phyloP scores from a whole-genome alignment of 768 basidiomycete genomes.

The Pleurotus citrinopileatus region DNA sequence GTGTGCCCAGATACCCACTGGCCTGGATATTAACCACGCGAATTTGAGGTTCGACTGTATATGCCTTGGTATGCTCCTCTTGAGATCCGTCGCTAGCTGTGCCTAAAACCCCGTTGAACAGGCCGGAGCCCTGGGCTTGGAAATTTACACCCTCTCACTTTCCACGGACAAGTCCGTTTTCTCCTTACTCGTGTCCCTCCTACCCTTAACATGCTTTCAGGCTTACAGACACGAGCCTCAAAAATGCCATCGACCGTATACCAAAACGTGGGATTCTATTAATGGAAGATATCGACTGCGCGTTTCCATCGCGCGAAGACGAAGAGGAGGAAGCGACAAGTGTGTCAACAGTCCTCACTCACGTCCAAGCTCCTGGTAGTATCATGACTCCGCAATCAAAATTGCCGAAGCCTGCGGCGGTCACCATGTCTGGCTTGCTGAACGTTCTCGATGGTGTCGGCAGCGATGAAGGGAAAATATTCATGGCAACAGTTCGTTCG shows the following conservation, averaged over 20 bases:
- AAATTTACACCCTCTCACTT: constrained; percentile 71
- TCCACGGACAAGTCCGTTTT: constrained; percentile 31
- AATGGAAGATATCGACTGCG: constrained; percentile 62
- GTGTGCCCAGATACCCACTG: too few species aligned
- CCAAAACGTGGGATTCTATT: constrained; percentile 53
- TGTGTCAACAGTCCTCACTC: not conserved
- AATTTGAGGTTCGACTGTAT: constrained; percentile 45
- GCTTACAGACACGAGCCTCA: constrained; percentile 47
- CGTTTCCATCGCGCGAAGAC: constrained; percentile 47
- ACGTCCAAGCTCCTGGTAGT: not conserved
- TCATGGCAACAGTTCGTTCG: constrained; percentile 54
- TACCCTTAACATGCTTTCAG: constrained; percentile 26
- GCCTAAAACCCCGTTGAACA: constrained; percentile 12
- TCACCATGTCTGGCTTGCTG: constrained; percentile 53
- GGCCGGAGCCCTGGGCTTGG: constrained; percentile 71
- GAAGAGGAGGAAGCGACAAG: constrained; percentile 19
- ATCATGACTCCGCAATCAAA: not conserved
- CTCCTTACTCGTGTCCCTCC: too few species aligned
- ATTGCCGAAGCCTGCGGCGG: constrained; percentile 20
- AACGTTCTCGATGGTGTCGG: constrained; percentile 61
- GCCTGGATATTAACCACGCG: not conserved
- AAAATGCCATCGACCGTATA: constrained; percentile 40
- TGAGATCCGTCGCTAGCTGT: not conserved
- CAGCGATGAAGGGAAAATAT: constrained; percentile 58
- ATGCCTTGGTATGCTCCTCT: constrained; percentile 38